Conservation (phyloP, 2,329 filamentous ascomycete genomes). For the Aureobasidium subglaciale region DNA sequence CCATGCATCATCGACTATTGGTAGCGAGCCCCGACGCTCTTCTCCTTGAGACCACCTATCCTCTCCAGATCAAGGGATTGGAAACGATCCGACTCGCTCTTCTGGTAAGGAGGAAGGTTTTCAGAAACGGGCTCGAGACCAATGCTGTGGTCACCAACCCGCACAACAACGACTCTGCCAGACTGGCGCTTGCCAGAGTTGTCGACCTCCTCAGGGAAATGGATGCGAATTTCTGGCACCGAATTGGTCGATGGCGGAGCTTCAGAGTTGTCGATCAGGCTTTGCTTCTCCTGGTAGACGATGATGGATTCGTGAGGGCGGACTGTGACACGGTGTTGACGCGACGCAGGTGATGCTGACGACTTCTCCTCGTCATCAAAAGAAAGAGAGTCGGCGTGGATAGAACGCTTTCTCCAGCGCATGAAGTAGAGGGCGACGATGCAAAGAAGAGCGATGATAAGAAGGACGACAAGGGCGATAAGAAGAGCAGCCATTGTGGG, state of each 20-base stretch:
- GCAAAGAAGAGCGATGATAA: slow-evolving; percentile 64
- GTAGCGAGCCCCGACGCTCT: slow-evolving; percentile 42
- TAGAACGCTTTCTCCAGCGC: slow-evolving; percentile 54
- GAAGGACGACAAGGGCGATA: slow-evolving; percentile 69
- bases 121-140: slow-evolving; percentile 76
- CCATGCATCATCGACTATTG: slow-evolving; percentile 2
- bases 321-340: slow-evolving; percentile 53
- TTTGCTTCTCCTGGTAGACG: slow-evolving; percentile 72
- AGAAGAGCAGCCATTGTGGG: slow-evolving; percentile 66
- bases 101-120: slow-evolving; percentile 83
- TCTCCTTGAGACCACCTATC: slow-evolving; percentile 92
- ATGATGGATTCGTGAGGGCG: slow-evolving; percentile 57
- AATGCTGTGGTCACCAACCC: slow-evolving; percentile 80
- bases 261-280: slow-evolving; percentile 67
- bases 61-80: slow-evolving; percentile 91
- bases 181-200: slow-evolving; percentile 70
- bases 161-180: slow-evolving; percentile 83
- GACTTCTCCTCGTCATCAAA: slow-evolving; percentile 58
- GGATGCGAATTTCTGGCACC: slow-evolving; percentile 94
- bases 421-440: slow-evolving; percentile 64
- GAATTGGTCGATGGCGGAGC: slow-evolving; percentile 72
- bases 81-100: slow-evolving; percentile 67
- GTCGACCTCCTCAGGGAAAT: slow-evolving; percentile 93
- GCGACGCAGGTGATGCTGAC: slow-evolving; percentile 22
- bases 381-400: slow-evolving; percentile 52